Evolutionary conservation across 2,329 filamentous ascomycete genomes (phyloP), one percentile per base, ranked within the genome.

Genomic region (Dactylellina haptotyla): DNA sequence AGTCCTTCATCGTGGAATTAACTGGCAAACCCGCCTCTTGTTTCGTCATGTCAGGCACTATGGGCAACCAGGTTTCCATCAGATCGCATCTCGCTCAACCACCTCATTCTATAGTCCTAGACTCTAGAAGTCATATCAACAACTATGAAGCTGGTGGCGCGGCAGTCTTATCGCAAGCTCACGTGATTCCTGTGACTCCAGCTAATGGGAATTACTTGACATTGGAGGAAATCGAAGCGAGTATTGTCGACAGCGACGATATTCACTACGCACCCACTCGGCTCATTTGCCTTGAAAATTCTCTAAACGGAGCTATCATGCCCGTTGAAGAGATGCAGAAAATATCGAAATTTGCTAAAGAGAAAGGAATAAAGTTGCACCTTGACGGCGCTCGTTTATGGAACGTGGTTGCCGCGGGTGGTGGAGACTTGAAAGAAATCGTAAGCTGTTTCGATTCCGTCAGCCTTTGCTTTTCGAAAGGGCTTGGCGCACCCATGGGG

Each of bases 51-150:
- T 95, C 91, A 0, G 94, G 94, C 2, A 97, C 93, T 3, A 97
- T 97, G 93, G 93, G 92, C 41, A 97, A 97, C 82, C 93, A 97
- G 80, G 84, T 97, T 16, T 89, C 90, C 0, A 85, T 97, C 43
- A 88, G 93, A 39, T 86, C 90, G 1, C 90, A 95, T 70, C 85
- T 97, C 12, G 86, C 84, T 0, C 89, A 91, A 72, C 93, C 93
- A 12, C 94, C 94, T 0, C 88, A 96, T 80, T 86, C 87, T 5
- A 87, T 97, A 3, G 83, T 97, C 6, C 92, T 90, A 77, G 93
- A 97, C 79, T 84, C 88, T 75, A 86, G 92, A 32, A 87, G 88
- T 3, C 94, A 97, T 79, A 90, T 97, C 67, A 83, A 91, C 66
- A 84, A 88, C 41, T 88, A 85, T 75, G 87, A 89, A 78, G 87